Percentiles rank a stretch among this genome's conserved stretches.
Evolutionary conservation across 768 basidiomycete species (phyloP).

Genomic region (Polyporus arcularius): DNA sequence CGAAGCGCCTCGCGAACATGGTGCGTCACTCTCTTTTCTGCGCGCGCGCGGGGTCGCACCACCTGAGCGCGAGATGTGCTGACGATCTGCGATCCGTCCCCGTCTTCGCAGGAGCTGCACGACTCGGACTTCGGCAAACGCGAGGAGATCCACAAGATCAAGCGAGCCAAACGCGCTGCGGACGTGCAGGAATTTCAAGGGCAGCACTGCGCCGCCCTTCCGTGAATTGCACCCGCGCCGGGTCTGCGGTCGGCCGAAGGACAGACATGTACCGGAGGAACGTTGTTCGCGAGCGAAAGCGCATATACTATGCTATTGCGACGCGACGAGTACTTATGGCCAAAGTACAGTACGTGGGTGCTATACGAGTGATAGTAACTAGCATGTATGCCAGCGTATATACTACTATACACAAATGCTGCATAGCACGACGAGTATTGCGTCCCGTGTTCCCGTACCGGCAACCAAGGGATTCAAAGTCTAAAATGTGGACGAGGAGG

Average conservation of each 20-base stretch:
- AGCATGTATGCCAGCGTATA: too few relatives aligned
- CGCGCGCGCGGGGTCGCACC: too few relatives aligned
- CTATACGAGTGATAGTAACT: too few relatives aligned
- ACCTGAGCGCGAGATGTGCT: not conserved
- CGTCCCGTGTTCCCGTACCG: too few relatives aligned
- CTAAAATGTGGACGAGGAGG: too few relatives aligned
- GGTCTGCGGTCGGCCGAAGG: not conserved
- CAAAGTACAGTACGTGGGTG: not conserved
- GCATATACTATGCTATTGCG: not conserved
- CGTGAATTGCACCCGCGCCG: not conserved
- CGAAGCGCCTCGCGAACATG: slow-evolving; percentile 93
- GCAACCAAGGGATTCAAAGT: too few relatives aligned
- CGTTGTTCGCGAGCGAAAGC: not conserved
- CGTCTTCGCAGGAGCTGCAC: slow-evolving; percentile 63
- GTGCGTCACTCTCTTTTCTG: slow-evolving; percentile 45
- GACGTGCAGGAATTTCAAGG: slow-evolving; percentile 15
- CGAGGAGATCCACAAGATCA: slow-evolving; percentile 79
- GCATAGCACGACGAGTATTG: too few relatives aligned
- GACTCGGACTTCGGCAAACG: slow-evolving; percentile 88
- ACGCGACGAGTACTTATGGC: too few relatives aligned
- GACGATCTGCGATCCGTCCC: not conserved
- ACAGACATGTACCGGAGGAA: not conserved
- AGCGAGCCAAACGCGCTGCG: slow-evolving; percentile 38
- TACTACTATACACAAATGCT: too few relatives aligned
- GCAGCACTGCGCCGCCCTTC: not conserved